Conservation (phyloP, 495 filamentous ascomycete species). For the Cudoniella acicularis region DNA sequence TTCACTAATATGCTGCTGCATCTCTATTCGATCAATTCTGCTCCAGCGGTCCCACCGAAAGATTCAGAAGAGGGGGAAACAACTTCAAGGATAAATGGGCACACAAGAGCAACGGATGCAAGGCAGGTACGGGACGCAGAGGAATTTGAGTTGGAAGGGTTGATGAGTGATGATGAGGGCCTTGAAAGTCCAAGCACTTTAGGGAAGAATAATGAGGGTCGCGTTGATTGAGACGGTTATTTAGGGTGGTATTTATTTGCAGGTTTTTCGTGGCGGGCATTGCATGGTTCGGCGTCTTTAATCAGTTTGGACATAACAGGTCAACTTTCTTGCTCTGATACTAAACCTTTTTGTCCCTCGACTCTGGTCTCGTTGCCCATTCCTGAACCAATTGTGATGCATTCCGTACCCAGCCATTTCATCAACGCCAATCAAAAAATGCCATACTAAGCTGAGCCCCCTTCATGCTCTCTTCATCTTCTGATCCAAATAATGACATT, state of each 20-base stretch:
- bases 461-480: neutral
- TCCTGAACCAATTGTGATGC: neutral
- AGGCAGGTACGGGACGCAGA: conserved; percentile 69
- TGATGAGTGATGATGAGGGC: conserved; percentile 85
- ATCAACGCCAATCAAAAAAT: no score
- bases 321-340: neutral
- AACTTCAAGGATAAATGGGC: conserved; percentile 49
- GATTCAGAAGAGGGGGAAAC: conserved; percentile 14
- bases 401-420: no score
- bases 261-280: neutral
- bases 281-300: neutral
- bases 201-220: conserved; percentile 33
- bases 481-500: neutral
- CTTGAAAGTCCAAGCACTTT: conserved; percentile 37
- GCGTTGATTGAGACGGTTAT: conserved; percentile 17
- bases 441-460: no score
- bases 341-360: no score
- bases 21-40: conserved; percentile 63
- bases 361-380: no score
- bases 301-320: neutral
- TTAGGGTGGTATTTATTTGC: neutral
- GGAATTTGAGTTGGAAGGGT: conserved; percentile 84
- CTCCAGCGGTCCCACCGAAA: conserved; percentile 26
- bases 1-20: conserved; percentile 80
- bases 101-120: conserved; percentile 36